Evolutionary conservation across 768 basidiomycete species (phyloP), one percentile per base, ranked within the genome.

Genomic region (Lanmaoa rubissima): DNA sequence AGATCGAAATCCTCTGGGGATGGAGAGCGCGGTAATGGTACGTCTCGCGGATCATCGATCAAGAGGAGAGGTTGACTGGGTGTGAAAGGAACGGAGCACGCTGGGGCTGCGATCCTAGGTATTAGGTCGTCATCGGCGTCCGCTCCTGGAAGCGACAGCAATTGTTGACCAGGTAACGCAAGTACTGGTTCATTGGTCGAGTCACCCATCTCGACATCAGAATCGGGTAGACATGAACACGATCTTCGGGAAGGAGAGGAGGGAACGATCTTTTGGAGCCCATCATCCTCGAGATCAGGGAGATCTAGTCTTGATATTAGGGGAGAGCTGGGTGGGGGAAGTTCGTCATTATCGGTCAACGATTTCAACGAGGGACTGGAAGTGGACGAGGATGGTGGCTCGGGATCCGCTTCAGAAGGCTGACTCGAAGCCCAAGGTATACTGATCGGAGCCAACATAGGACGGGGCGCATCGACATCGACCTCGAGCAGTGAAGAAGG

Each of bases 61-160:
- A 82, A 72, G 12, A 82, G 67, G 10, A 80, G 73, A 1, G 70
- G 61, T 54, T 66, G 63, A 51, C 51, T 48, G 48, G 62, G 61
- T 48, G 63, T 28, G 14, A 48, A 57, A 19, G 63, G 65, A 39
- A 65, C 21, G 35, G 56, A 34, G 48, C 51, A 53, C 0, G 57
- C 39, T 36, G 55, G 43, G 5, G 35, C 5, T 17, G 51, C 13
- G 35, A 51, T 48, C 57, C 57, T 62, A 3, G 77, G 79, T 53
- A 79, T 65, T 14, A 80, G 70, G 32, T 71, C 67, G 26, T 79
- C 71, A 54, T 78, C 78, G 7, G 69, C 71, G n/a, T 77, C 77
- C 24, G 69, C 78, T 6, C 77, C 77, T 1, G 77, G 78, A 12
- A 78, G 71, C 1, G 76, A 74, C 26, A 77, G 51, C 14, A 78